Evolutionary conservation across 768 basidiomycete genomes (phyloP).

Genomic region (Lyophyllum semitale): DNA sequence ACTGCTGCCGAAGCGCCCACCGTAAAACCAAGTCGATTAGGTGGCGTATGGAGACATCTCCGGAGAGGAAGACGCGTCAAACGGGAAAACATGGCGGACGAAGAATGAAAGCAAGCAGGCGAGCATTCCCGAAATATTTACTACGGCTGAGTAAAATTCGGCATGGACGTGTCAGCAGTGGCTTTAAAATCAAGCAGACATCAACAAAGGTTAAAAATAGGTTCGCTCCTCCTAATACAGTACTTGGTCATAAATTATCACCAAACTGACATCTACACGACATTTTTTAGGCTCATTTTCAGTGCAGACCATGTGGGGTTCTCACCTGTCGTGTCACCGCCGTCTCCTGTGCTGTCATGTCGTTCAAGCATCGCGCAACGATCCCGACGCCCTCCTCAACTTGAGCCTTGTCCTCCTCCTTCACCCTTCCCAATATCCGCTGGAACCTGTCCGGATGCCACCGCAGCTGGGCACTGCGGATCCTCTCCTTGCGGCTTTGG

Average conservation of each 20-base stretch:
- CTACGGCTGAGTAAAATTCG: conserved; percentile 1
- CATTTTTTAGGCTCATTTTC: too few species aligned
- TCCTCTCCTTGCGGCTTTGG: conserved; percentile 63
- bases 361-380: conserved; percentile 69
- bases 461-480: conserved; percentile 64
- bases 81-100: conserved; percentile 52
- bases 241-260: neutral
- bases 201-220: neutral
- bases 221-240: neutral
- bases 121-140: conserved; percentile 10
- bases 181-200: conserved; percentile 3
- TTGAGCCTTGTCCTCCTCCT: conserved; percentile 46
- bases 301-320: neutral
- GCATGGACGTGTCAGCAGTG: conserved; percentile 7
- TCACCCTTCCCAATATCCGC: conserved; percentile 53
- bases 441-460: conserved; percentile 86
- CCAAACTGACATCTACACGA: neutral
- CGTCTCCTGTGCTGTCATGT: conserved; percentile 50
- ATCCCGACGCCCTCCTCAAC: conserved; percentile 69
- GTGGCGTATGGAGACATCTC: conserved; percentile 51
- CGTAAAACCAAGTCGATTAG: conserved; percentile 31
- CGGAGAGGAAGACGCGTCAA: conserved; percentile 54
- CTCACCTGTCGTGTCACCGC: conserved; percentile 10
- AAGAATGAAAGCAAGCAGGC: neutral
- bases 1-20: conserved; percentile 47